A percentile compares a stretch with the other conserved stretches of the same genome.
phyloP scores from a whole-genome alignment of 176 grass and related monocot species.

The Ensete ventricosum region DNA sequence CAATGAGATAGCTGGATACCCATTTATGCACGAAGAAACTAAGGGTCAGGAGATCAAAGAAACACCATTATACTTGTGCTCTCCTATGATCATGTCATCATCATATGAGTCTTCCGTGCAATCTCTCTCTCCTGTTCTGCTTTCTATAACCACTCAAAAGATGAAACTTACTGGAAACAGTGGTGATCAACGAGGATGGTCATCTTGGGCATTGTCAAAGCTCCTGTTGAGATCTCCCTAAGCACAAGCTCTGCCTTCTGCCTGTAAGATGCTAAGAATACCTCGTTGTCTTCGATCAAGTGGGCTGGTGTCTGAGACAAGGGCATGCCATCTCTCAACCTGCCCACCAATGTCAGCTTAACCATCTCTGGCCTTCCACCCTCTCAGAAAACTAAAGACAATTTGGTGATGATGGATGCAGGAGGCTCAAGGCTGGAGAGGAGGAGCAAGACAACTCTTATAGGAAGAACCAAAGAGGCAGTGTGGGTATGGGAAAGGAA shows the following conservation, averaged over 20 bases:
- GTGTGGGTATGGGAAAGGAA: background rate
- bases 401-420: background rate
- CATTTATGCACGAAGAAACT: background rate
- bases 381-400: background rate
- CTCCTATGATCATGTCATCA: background rate
- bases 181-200: constrained; percentile 15
- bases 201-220: constrained; percentile 5
- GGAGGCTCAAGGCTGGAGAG: background rate
- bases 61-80: background rate
- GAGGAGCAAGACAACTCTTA: background rate
- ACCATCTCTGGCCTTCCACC: background rate
- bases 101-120: background rate
- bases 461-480: background rate
- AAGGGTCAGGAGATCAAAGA: background rate
- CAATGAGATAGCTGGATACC: constrained; percentile 1
- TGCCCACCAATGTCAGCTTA: background rate
- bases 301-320: constrained; percentile 14
- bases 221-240: constrained; percentile 13
- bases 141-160: background rate
- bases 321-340: constrained; percentile 12
- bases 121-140: background rate
- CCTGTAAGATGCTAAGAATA: background rate
- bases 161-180: constrained; percentile 16
- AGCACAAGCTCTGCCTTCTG: constrained; percentile 19
- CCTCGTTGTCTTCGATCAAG: constrained; percentile 12